A percentile compares a stretch with the other conserved stretches of the same genome.
Evolutionary conservation across 139 green algal genomes (phyloP).

Genomic region (Volvox africanus): DNA sequence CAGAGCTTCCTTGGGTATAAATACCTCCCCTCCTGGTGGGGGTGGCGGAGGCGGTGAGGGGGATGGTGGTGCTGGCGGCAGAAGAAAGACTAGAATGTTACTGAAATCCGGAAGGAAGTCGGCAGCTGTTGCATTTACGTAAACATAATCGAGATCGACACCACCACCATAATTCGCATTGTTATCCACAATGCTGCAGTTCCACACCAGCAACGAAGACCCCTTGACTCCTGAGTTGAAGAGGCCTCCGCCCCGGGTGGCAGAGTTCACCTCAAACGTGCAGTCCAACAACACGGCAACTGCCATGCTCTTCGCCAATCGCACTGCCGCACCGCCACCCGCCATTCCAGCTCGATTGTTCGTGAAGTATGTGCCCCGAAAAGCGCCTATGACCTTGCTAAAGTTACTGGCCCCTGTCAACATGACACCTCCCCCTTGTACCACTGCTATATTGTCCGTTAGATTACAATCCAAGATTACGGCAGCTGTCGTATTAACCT

Average conservation of each 20-base stretch:
- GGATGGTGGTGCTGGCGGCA: not conserved
- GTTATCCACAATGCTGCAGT: not conserved
- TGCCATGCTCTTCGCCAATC: not conserved
- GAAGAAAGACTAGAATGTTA: no score
- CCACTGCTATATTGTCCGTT: not conserved
- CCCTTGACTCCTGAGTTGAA: not conserved
- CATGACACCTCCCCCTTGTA: not conserved
- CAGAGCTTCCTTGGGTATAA: no score
- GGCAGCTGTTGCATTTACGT: no score
- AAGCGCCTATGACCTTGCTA: not conserved
- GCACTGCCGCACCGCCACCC: not conserved
- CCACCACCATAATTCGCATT: not conserved
- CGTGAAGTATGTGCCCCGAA: not conserved
- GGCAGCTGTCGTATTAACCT: not conserved
- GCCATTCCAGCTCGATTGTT: not conserved
- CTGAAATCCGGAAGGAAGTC: no score
- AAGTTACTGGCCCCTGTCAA: not conserved
- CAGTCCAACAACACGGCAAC: not conserved
- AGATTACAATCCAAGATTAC: not conserved
- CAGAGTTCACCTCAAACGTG: not conserved
- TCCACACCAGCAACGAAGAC: not conserved
- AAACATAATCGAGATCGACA: not conserved
- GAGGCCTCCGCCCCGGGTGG: not conserved
- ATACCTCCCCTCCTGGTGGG: no score
- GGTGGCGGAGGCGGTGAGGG: no score